Evolutionary conservation across 345 rosid genomes (phyloP).

Genomic region (Gossypium stocksii): DNA sequence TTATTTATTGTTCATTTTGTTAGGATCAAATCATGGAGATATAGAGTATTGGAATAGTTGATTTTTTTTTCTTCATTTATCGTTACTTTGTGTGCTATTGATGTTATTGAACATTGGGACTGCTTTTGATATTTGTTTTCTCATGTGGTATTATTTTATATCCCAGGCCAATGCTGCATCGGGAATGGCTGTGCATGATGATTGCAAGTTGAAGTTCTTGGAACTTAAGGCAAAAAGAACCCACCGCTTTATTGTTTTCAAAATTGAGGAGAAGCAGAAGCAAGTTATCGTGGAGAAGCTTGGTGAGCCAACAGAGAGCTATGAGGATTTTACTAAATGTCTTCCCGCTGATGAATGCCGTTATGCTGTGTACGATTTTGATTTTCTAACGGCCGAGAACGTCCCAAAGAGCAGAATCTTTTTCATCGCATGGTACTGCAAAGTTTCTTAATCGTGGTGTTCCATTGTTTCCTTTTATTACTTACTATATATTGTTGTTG

Average conservation of each 20-base stretch:
- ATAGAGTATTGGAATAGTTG: background rate
- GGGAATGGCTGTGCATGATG: conserved; percentile 69
- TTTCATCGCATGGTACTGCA: conserved; percentile 49
- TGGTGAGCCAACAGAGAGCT: conserved; percentile 45
- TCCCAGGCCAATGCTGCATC: conserved; percentile 56
- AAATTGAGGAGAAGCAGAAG: conserved; percentile 59
- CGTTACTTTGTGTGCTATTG: background rate
- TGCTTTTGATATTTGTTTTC: background rate
- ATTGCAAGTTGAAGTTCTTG: conserved; percentile 57
- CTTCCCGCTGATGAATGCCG: conserved; percentile 67
- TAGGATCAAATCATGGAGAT: background rate
- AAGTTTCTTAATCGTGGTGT: background rate
- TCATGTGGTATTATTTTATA: background rate
- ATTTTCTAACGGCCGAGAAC: conserved; percentile 50
- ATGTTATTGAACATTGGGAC: background rate
- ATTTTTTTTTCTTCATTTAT: background rate
- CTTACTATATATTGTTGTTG: background rate
- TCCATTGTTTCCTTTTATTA: background rate
- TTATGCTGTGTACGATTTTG: conserved; percentile 58
- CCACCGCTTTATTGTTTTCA: conserved; percentile 46
- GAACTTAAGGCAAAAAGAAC: conserved; percentile 62
- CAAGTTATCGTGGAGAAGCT: conserved; percentile 59
- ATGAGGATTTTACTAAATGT: conserved; percentile 47
- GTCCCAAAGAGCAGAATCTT: conserved; percentile 55
- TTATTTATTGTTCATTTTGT: background rate